Percentiles rank a stretch among this genome's conserved stretches.
phyloP scores from a whole-genome alignment of 441 rosid genomes.

The Biscutella auriculata region DNA sequence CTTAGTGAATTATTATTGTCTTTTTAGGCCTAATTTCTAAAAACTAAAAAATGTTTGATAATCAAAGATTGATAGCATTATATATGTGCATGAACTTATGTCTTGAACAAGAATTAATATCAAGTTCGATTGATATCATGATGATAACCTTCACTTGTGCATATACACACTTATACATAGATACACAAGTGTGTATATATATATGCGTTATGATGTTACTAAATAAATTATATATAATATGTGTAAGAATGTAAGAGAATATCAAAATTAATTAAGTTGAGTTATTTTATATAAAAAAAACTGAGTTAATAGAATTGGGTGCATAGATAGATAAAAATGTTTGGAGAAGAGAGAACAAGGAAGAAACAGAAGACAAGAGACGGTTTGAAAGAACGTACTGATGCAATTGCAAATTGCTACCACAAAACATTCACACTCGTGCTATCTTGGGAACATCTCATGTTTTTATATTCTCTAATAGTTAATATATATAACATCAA shows the following conservation, averaged over 20 bases:
- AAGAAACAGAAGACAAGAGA: constrained; percentile 20
- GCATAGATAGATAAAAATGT: constrained; percentile 20
- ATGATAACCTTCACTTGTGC: not conserved
- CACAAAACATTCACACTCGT: constrained; percentile 24
- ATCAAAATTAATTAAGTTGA: no score
- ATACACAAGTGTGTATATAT: not conserved
- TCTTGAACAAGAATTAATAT: not conserved
- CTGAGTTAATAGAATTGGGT: constrained; percentile 1
- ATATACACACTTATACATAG: not conserved
- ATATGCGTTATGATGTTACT: not conserved
- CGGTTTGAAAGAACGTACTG: constrained; percentile 17
- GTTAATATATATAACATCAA: not conserved
- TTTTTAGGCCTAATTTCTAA: no score
- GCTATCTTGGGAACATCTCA: constrained; percentile 20
- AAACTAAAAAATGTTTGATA: no score
- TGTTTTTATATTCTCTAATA: constrained; percentile 6
- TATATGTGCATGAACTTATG: no score
- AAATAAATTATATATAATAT: no score
- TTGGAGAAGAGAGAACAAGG: constrained; percentile 16
- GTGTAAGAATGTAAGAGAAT: not conserved
- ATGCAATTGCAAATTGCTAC: constrained; percentile 21
- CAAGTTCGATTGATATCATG: not conserved
- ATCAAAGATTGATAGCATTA: no score
- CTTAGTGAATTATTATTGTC: no score
- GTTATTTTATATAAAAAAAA: no score